These are phyloP conservation scores for Aspergillus nanangensis DNA, from an alignment of 495 filamentous ascomycete species.

Conservation along the genomic window DNA sequence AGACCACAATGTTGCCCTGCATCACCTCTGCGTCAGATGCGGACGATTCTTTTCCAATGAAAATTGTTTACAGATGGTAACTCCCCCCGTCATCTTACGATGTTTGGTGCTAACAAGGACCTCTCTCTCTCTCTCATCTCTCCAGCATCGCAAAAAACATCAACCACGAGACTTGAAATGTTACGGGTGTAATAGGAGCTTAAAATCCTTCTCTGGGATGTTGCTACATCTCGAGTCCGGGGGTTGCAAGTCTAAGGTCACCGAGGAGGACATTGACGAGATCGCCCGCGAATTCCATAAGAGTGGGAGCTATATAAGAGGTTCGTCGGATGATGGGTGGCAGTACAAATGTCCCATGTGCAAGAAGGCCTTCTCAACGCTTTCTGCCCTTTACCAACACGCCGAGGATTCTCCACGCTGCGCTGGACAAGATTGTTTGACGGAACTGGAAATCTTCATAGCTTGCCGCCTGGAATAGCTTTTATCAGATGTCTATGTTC, in stretches of 20 bases:
- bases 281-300: constrained; percentile 5
- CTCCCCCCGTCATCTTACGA: neutral
- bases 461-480: no score
- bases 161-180: constrained; percentile 6
- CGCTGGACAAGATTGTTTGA: no score
- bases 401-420: no score
- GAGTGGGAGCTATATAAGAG: constrained; percentile 5
- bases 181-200: constrained; percentile 1
- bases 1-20: constrained; percentile 1
- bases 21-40: constrained; percentile 3
- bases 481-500: no score
- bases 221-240: constrained; percentile 4
- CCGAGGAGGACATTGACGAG: constrained; percentile 8
- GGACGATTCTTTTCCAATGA: constrained; percentile 3
- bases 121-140: no score
- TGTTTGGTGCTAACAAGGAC: neutral
- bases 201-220: constrained; percentile 4
- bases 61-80: constrained; percentile 5
- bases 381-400: no score
- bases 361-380: no score
- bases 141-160: constrained; percentile 4
- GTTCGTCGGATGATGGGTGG: no score
- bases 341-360: no score
- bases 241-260: constrained; percentile 1
- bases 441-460: no score